phyloP scores from a whole-genome alignment of 106 monocot species.

The Apostasia shenzhenica region DNA sequence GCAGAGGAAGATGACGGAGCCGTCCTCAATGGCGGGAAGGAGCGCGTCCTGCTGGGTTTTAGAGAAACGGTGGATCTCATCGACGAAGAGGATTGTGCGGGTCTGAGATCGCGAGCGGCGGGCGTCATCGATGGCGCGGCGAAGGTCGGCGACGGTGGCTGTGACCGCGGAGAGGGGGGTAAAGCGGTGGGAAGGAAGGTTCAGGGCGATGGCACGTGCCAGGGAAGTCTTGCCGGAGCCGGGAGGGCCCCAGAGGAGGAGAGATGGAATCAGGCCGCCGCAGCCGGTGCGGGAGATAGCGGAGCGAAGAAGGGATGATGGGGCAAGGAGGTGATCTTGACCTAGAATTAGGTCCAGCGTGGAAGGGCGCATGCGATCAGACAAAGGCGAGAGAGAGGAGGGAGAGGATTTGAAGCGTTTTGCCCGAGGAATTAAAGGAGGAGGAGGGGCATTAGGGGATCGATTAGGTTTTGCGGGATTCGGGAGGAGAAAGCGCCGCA shows the following conservation, averaged over 20 bases:
- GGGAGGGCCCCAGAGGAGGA: conserved; percentile 83
- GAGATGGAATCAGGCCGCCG: conserved; percentile 34
- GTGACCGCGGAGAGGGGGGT: conserved; percentile 71
- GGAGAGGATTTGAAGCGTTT: conserved; percentile 11
- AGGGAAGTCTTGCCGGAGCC: conserved; percentile 78
- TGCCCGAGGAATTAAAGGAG: not conserved
- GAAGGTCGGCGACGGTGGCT: conserved; percentile 51
- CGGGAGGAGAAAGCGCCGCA: conserved; percentile 32
- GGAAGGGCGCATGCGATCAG: conserved; percentile 70
- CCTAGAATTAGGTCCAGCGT: conserved; percentile 46
- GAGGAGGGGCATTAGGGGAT: not conserved
- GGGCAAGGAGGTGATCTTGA: conserved; percentile 67
- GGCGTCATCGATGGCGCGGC: conserved; percentile 44
- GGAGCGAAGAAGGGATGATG: conserved; percentile 31
- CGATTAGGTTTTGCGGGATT: not conserved
- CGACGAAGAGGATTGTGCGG: conserved; percentile 67
- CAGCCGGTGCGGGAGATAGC: not conserved
- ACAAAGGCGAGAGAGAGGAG: conserved; percentile 33
- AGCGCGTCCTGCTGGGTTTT: conserved; percentile 65
- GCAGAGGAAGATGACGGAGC: conserved; percentile 60
- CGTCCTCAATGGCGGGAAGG: conserved; percentile 80
- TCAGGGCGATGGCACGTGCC: conserved; percentile 50
- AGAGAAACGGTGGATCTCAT: conserved; percentile 79
- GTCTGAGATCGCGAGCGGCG: conserved; percentile 13
- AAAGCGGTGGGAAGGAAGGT: conserved; percentile 36